Percentiles rank a stretch among this genome's conserved stretches.
Evolutionary conservation across 2,329 filamentous ascomycete species (phyloP).

Genomic region (Zymoseptoria passerinii): DNA sequence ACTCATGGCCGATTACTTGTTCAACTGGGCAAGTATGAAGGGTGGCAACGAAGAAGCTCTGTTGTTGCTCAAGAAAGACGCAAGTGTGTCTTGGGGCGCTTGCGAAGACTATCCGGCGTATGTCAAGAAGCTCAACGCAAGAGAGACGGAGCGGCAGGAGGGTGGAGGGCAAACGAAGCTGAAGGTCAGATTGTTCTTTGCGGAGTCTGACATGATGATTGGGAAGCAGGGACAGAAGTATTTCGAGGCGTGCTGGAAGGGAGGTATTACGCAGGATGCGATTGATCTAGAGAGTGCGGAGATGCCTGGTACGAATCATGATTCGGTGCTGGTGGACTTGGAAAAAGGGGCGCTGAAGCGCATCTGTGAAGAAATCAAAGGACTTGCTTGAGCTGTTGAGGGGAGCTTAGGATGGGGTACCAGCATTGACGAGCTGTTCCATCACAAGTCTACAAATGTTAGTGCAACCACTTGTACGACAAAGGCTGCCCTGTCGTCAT

Average conservation of each 20-base stretch:
- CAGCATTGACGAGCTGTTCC: conserved; percentile 5
- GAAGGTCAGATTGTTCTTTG: conserved; percentile 30
- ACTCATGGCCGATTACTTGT: background rate
- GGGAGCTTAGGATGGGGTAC: too few relatives aligned
- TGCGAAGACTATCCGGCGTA: conserved; percentile 30
- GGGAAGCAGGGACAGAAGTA: conserved; percentile 36
- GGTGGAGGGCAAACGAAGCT: conserved; percentile 12
- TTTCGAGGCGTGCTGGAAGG: conserved; percentile 36
- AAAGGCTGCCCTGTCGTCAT: background rate
- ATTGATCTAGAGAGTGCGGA: conserved; percentile 30
- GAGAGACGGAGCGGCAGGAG: conserved; percentile 12
- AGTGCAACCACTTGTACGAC: background rate
- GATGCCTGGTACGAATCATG: conserved; percentile 34
- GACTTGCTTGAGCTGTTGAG: background rate
- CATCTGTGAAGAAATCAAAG: conserved; percentile 15
- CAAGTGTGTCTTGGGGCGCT: conserved; percentile 27
- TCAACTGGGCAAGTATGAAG: conserved; percentile 9
- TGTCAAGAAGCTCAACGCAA: conserved; percentile 13
- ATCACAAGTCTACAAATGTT: conserved; percentile 12
- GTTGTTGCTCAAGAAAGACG: conserved; percentile 31
- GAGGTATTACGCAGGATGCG: conserved; percentile 19
- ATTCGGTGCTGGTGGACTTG: conserved; percentile 24
- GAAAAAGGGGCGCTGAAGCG: conserved; percentile 18
- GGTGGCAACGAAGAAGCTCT: conserved; percentile 34
- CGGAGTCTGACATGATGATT: conserved; percentile 36